Base-by-base conservation (phyloP, 202 grass and related monocot genomes). In the Panicum hallii region DNA sequence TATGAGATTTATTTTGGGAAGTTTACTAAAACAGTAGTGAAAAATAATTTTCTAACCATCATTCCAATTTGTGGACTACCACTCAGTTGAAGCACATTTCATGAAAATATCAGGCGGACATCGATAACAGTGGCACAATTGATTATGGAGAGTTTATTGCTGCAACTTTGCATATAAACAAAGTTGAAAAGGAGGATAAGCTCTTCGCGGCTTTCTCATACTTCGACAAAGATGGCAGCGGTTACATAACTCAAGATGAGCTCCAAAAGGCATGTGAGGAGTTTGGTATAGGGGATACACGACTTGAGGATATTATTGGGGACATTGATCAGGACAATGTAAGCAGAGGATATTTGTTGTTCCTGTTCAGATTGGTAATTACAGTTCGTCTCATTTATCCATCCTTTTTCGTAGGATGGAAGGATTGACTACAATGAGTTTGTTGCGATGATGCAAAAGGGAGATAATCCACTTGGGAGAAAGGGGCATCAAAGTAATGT, bases 251-350 rank as follows among this genome's bases (percentile, higher is more conserved):
- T 89, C 81, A 90, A 82, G 97, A 99, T 70, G 97, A 99, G 82
- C 89, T 99, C 22, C 97, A 99, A 74, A 94, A 97, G 72, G 97
- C 97, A 45, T 99, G 97, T n/a, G 93, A 99, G 34, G 97, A 99
- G 41, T 99, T 99, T 74, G 91, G 93, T 67, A 94, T 99, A 69
- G 90, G 83, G 19, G 97, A 99, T 80, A 86, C 86, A 20, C 89
- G 72, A 43, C 72, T 96, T 61, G 97, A 99, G 74, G 97, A 99
- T 83, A 96, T 95, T 69, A 99, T 99, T 52, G 72, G 88, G 60
- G 97, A 99, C 83, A 88, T 92, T 12, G 97, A 99, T 87, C 94
- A 99, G 72, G 97, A 99, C 83, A 99, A 99, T 87, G 97, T 97
- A 86, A 89, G 86, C 79, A 40, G 36, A 63, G 6, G n/a, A 23